Conservation (phyloP, 2,329 filamentous ascomycete species). For the Simplicillium aogashimaense region DNA sequence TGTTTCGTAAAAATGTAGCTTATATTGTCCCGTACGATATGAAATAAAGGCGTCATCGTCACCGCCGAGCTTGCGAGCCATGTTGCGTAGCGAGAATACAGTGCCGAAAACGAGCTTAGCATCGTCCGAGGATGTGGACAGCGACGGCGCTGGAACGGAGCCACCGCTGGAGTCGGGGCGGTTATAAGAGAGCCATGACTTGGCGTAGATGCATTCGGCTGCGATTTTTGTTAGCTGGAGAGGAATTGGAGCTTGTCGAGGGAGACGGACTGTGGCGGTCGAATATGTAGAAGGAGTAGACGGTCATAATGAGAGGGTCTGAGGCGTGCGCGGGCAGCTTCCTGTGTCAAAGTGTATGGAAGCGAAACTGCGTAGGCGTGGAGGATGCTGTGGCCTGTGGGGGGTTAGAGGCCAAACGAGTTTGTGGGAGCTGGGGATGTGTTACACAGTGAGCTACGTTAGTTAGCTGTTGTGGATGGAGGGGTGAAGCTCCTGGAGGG, state of each 20-base stretch:
- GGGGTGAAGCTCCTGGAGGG: too few species aligned
- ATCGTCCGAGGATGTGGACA: slow-evolving; percentile 54
- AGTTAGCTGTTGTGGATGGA: too few species aligned
- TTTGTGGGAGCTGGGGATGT: too few species aligned
- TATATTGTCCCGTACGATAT: slow-evolving; percentile 90
- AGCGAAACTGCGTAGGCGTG: too few species aligned
- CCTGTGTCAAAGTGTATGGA: background rate
- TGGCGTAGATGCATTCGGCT: slow-evolving; percentile 98
- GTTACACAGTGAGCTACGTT: too few species aligned
- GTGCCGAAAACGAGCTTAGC: slow-evolving; percentile 97
- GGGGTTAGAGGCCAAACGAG: too few species aligned
- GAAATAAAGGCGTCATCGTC: slow-evolving; percentile 91
- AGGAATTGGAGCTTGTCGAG: background rate
- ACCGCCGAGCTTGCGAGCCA: slow-evolving; percentile 90
- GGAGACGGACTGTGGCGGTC: slow-evolving; percentile 77
- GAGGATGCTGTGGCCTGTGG: too few species aligned
- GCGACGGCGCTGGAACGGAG: slow-evolving; percentile 11
- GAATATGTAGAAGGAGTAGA: slow-evolving; percentile 98
- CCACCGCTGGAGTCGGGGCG: slow-evolving; percentile 17
- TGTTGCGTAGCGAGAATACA: slow-evolving; percentile 91
- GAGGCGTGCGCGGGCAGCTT: background rate
- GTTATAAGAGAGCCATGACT: slow-evolving; percentile 62
- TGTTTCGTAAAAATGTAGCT: slow-evolving; percentile 98
- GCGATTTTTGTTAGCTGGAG: slow-evolving; percentile 7
- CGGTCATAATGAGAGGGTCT: slow-evolving; percentile 55